These are phyloP conservation scores for Rhodotorula diobovata DNA, from an alignment of 768 basidiomycete species.

Conservation along the genomic window DNA sequence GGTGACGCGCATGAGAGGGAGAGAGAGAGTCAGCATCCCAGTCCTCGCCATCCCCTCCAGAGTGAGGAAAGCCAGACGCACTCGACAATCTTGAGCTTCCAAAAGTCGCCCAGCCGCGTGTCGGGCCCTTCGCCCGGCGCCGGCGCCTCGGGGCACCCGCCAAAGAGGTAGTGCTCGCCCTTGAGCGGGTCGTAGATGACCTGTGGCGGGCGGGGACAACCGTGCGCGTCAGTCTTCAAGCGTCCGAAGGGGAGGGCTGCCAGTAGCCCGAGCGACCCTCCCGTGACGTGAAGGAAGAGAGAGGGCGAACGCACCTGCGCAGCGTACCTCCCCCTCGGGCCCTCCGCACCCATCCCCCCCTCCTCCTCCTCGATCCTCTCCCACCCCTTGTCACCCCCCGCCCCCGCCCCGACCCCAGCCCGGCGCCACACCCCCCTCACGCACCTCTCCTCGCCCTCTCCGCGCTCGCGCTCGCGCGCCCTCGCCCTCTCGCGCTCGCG, in stretches of 20 bases:
- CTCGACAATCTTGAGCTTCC: constrained; percentile 32
- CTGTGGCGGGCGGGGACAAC: not conserved
- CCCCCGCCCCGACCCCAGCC: too few relatives aligned
- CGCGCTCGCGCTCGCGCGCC: constrained; percentile 1
- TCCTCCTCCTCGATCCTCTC: constrained; percentile 1
- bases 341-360: constrained; percentile 2
- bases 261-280: too few relatives aligned
- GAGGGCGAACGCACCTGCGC: constrained; percentile 17
- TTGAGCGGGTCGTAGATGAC: constrained; percentile 31
- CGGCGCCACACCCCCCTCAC: not conserved
- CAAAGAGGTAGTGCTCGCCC: constrained; percentile 34
- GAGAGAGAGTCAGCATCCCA: not conserved
- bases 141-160: constrained; percentile 14
- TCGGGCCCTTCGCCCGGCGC: not conserved
- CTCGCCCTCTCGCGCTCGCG: not conserved
- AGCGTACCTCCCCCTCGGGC: constrained; percentile 22
- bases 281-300: not conserved
- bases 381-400: not conserved
- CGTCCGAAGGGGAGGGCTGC: not conserved
- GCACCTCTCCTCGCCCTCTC: constrained; percentile 1
- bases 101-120: constrained; percentile 26
- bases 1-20: too few relatives aligned
- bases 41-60: not conserved
- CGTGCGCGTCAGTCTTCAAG: not conserved
- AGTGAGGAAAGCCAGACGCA: not conserved